phyloP scores from a whole-genome alignment of 1,284 basidiomycete species.

The Puccinia brachypodii region DNA sequence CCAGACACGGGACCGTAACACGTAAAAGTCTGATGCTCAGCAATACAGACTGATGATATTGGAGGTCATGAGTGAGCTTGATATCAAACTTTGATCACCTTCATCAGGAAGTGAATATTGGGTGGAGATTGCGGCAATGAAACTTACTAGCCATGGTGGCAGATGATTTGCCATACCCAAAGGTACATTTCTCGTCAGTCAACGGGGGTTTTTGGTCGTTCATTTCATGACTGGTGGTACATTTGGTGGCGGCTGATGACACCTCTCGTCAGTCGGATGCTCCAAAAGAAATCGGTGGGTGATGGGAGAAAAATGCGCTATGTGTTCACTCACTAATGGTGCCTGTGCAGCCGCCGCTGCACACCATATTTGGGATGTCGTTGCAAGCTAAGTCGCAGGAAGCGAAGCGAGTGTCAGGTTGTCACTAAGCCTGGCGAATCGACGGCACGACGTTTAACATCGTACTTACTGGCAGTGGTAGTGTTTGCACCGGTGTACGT shows the following conservation, averaged over 20 bases:
- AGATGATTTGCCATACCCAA: conserved; percentile 12
- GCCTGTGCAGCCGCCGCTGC: conserved; percentile 1
- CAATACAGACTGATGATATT: not conserved
- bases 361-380: not conserved
- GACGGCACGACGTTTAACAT: not conserved
- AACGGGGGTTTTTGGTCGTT: not conserved
- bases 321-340: not conserved
- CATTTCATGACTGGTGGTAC: not conserved
- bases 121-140: not conserved
- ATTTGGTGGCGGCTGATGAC: not conserved
- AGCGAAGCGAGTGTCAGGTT: not conserved
- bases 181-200: not conserved
- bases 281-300: not conserved
- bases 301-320: not conserved
- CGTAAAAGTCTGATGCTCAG: not conserved
- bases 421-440: not conserved
- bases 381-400: not conserved
- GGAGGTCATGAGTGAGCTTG: not conserved
- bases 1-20: not conserved
- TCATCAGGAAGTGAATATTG: too few relatives aligned
- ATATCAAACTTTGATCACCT: too few relatives aligned
- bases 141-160: conserved; percentile 12
- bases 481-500: not conserved
- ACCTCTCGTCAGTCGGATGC: too few relatives aligned
- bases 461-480: not conserved